A percentile compares a stretch with the other conserved stretches of the same genome.
phyloP scores from a whole-genome alignment of 192 early-diverging fungal species.

The Coemansia sp. region DNA sequence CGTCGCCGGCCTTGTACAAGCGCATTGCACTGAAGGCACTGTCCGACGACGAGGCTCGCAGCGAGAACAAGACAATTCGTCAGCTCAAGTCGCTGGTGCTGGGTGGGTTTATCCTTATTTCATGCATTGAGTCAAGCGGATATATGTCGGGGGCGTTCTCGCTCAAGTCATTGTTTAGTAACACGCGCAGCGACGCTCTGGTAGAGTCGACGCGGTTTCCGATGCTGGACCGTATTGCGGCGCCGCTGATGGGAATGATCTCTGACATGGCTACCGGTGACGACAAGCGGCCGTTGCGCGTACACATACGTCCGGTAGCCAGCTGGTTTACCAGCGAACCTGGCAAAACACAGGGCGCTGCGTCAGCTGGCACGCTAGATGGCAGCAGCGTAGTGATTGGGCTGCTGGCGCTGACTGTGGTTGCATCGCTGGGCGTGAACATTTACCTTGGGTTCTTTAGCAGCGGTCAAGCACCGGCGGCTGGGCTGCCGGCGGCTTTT shows the following conservation, averaged over 20 bases:
- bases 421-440: conserved; percentile 47
- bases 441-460: conserved; percentile 42
- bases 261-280: conserved; percentile 1
- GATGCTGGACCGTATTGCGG: conserved; percentile 38
- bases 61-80: conserved; percentile 51
- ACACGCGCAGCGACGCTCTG: conserved; percentile 15
- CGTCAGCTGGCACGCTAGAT: conserved; percentile 15
- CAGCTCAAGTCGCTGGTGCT: conserved; percentile 53
- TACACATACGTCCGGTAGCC: conserved; percentile 37
- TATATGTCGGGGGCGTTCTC: conserved; percentile 48
- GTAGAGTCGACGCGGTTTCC: conserved; percentile 39
- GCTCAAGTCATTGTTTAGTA: conserved; percentile 34
- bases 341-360: background rate
- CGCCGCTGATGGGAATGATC: conserved; percentile 29
- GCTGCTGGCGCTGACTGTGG: conserved; percentile 37
- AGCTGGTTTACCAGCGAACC: conserved; percentile 22
- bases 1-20: conserved; percentile 59
- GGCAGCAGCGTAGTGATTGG: conserved; percentile 42
- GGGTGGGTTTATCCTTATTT: conserved; percentile 43
- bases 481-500: conserved; percentile 11
- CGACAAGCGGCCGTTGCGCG: conserved; percentile 16
- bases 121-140: conserved; percentile 47
- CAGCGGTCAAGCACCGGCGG: conserved; percentile 1
- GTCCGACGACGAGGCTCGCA: conserved; percentile 55
- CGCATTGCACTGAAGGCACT: conserved; percentile 63